Conservation (phyloP, 1,284 basidiomycete genomes). For the Chalciporus sp. region DNA sequence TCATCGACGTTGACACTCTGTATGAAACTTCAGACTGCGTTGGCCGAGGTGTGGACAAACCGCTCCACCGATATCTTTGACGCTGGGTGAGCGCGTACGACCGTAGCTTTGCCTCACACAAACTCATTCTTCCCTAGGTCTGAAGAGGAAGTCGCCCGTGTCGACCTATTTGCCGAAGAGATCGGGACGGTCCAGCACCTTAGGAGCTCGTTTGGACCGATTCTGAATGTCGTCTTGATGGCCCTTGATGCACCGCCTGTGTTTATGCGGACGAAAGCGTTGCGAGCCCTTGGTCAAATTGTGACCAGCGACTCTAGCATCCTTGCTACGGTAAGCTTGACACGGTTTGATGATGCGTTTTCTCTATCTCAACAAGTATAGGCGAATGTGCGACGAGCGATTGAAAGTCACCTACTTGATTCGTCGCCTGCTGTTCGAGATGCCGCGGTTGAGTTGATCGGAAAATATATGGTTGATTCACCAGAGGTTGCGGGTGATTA, state of each 20-base stretch:
- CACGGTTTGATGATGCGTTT: not conserved
- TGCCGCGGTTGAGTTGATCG: constrained; percentile 92
- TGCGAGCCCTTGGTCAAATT: constrained; percentile 84
- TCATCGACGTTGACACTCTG: constrained; percentile 49
- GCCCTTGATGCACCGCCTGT: constrained; percentile 83
- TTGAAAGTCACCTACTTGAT: constrained; percentile 89
- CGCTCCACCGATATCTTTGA: constrained; percentile 71
- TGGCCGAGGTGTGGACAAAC: constrained; percentile 72
- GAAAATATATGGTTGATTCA: constrained; percentile 90
- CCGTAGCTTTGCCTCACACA: not conserved
- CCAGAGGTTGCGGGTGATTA: constrained; percentile 85
- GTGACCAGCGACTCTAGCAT: constrained; percentile 86
- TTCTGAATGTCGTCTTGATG: constrained; percentile 74
- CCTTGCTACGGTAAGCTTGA: constrained; percentile 62
- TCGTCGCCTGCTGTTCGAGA: constrained; percentile 93
- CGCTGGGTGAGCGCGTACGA: constrained; percentile 55
- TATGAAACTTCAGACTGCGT: constrained; percentile 55
- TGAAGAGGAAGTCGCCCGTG: constrained; percentile 63
- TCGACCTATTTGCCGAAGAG: constrained; percentile 73
- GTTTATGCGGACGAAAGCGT: constrained; percentile 88
- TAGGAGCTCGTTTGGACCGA: constrained; percentile 76
- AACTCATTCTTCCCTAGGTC: constrained; percentile 43
- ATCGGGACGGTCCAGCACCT: constrained; percentile 76
- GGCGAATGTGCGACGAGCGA: constrained; percentile 76
- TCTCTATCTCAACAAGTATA: constrained; percentile 32